Conservation (phyloP, 2,329 filamentous ascomycete species). For the Lachnellula suecica region DNA sequence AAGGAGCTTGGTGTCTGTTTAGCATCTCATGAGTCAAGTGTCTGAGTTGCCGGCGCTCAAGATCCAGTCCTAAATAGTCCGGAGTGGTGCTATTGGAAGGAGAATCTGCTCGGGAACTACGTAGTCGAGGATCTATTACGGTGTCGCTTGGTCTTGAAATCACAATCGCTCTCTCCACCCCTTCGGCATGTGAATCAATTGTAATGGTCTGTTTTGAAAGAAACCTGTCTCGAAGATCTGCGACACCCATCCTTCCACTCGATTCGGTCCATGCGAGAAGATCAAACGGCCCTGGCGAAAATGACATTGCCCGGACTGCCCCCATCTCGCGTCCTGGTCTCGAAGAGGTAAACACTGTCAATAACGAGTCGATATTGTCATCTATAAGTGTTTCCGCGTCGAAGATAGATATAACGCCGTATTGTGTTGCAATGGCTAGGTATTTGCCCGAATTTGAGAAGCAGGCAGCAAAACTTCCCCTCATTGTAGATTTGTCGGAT, state of each 20-base stretch:
- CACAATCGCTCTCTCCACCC: slow-evolving; percentile 36
- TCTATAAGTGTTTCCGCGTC: slow-evolving; percentile 52
- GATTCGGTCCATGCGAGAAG: slow-evolving; percentile 94
- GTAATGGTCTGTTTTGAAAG: slow-evolving; percentile 67
- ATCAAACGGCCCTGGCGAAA: slow-evolving; percentile 87
- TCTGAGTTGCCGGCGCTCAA: slow-evolving; percentile 28
- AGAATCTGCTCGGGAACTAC: slow-evolving; percentile 21
- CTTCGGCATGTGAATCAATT: slow-evolving; percentile 57
- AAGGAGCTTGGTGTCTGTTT: slow-evolving; percentile 49
- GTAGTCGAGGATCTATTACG: slow-evolving; percentile 29
- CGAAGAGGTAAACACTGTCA: slow-evolving; percentile 77
- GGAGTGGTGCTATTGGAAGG: slow-evolving; percentile 25
- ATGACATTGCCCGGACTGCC: slow-evolving; percentile 87
- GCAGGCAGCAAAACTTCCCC: slow-evolving; percentile 74
- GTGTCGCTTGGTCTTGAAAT: slow-evolving; percentile 23
- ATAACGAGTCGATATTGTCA: slow-evolving; percentile 55
- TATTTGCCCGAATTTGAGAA: slow-evolving; percentile 72
- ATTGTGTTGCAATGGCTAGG: slow-evolving; percentile 76
- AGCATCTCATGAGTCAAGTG: slow-evolving; percentile 29
- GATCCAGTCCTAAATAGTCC: slow-evolving; percentile 28
- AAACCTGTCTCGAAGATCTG: slow-evolving; percentile 69
- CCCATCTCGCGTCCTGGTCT: slow-evolving; percentile 55
- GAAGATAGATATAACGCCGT: slow-evolving; percentile 76
- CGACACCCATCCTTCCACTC: slow-evolving; percentile 71
- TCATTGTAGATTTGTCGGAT: slow-evolving; percentile 52